Evolutionary conservation across 2,329 filamentous ascomycete species (phyloP).

Genomic region (Colletotrichum sp.): DNA sequence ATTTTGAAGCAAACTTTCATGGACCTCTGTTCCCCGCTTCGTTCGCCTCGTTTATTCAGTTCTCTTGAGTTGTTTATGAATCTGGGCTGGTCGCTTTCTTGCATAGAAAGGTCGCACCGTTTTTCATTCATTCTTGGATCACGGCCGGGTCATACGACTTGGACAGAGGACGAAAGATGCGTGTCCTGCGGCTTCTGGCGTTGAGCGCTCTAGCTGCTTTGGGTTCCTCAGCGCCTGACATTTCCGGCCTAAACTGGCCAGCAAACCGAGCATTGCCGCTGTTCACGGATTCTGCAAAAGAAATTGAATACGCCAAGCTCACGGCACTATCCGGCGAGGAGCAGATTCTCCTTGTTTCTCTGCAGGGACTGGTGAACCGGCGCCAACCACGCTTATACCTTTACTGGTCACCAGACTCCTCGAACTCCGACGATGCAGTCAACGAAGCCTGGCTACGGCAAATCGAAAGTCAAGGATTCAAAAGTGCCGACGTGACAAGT

Average conservation of each 20-base stretch:
- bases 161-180: not conserved
- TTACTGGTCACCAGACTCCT: not conserved
- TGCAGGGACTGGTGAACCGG: not conserved
- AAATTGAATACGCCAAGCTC: not conserved
- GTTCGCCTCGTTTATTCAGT: not conserved
- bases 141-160: not conserved
- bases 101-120: not conserved
- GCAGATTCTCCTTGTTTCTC: not conserved
- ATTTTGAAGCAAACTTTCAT: not conserved
- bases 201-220: not conserved
- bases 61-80: not conserved
- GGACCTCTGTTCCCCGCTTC: not conserved
- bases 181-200: not conserved
- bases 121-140: not conserved
- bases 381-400: not conserved
- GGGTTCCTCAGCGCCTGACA: not conserved
- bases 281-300: not conserved
- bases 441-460: not conserved
- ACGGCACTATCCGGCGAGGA: not conserved
- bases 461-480: not conserved
- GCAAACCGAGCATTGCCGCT: not conserved
- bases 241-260: not conserved
- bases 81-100: too few species aligned
- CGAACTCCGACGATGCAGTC: not conserved
- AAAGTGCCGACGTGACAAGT: not conserved